A percentile compares a stretch with the other conserved stretches of the same genome.
phyloP scores from a whole-genome alignment of 176 grass and related monocot species.

The Puccinellia tenuiflora region DNA sequence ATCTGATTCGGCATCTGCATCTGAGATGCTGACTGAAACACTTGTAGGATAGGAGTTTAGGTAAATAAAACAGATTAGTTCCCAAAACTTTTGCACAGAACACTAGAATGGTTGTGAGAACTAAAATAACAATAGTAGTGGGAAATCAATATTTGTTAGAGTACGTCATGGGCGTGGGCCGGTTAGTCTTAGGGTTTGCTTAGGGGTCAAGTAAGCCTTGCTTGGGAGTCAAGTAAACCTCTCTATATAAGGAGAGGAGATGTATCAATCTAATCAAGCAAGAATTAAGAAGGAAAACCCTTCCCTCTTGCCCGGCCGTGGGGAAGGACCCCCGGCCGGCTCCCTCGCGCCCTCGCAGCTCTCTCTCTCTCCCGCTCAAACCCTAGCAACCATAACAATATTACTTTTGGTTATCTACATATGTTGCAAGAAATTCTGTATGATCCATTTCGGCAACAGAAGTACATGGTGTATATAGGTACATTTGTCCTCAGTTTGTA shows the following conservation, averaged over 20 bases:
- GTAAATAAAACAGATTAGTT: slow-evolving; percentile 3
- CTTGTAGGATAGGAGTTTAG: background rate
- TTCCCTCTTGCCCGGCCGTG: too few relatives aligned
- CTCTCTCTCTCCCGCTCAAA: too few relatives aligned
- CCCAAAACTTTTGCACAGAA: background rate
- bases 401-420: background rate
- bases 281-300: too few relatives aligned
- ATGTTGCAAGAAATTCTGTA: background rate
- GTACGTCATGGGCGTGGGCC: too few relatives aligned
- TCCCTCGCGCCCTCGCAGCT: too few relatives aligned
- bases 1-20: background rate
- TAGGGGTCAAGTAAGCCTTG: too few relatives aligned
- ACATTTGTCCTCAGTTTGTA: background rate
- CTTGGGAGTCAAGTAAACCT: too few relatives aligned
- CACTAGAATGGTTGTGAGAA: background rate
- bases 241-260: too few relatives aligned
- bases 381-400: too few relatives aligned
- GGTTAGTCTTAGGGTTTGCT: too few relatives aligned
- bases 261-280: too few relatives aligned
- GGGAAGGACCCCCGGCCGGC: too few relatives aligned
- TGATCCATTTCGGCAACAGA: background rate
- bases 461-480: background rate
- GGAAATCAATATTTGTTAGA: background rate
- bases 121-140: background rate
- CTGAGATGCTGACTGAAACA: background rate